A percentile compares a stretch with the other conserved stretches of the same genome.
Evolutionary conservation across 1,284 basidiomycete genomes (phyloP).

Genomic region (Exsudoporus floridanus): DNA sequence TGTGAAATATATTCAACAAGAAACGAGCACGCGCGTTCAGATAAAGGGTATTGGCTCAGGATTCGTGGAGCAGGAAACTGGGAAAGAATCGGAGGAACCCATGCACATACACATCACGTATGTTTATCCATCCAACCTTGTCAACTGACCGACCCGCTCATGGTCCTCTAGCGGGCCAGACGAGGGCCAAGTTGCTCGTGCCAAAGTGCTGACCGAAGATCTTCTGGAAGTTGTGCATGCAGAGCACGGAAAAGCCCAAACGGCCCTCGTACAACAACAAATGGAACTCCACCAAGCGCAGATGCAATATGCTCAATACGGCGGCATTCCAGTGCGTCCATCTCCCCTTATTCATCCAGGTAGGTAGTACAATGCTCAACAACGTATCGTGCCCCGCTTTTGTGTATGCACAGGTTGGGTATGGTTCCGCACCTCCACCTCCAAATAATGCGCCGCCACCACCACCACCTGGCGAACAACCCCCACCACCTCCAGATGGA

Average conservation of each 20-base stretch:
- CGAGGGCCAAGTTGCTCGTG: conserved; percentile 81
- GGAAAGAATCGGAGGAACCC: conserved; percentile 86
- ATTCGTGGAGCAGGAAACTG: conserved; percentile 93
- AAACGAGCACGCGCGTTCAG: conserved; percentile 96
- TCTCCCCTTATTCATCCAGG: background rate
- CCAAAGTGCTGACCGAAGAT: conserved; percentile 87
- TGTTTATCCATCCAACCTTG: conserved; percentile 25
- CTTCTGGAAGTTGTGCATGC: conserved; percentile 81
- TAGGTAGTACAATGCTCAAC: background rate
- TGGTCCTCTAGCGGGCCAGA: conserved; percentile 71
- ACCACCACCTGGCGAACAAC: conserved; percentile 60
- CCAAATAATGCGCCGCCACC: conserved; percentile 60
- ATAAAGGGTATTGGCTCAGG: conserved; percentile 96
- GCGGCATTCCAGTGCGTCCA: conserved; percentile 56
- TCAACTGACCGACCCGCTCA: conserved; percentile 1
- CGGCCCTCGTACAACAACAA: conserved; percentile 64
- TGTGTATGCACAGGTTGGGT: conserved; percentile 16
- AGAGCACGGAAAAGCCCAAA: conserved; percentile 82
- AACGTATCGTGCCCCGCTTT: background rate
- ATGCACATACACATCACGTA: conserved; percentile 95
- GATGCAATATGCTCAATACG: conserved; percentile 73
- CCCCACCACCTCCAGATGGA: conserved; percentile 56
- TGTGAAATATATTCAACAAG: conserved; percentile 97
- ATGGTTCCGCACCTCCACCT: conserved; percentile 64
- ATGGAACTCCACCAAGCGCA: conserved; percentile 82